Base-by-base conservation (phyloP, 2,329 filamentous ascomycete species). In the Byssochlamys sp. region DNA sequence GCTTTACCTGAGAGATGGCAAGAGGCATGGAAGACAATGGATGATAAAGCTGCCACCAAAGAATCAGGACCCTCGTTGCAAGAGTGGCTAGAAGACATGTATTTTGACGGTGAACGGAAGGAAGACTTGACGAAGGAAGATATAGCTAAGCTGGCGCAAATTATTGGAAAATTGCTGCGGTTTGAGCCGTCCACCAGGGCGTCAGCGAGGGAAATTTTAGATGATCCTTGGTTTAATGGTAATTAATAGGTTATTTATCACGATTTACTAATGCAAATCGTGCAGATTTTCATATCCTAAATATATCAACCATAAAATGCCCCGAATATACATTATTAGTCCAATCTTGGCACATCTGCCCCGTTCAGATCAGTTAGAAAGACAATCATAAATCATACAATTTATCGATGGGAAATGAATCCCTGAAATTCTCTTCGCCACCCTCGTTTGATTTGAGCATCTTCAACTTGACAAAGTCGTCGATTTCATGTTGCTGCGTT, bases 41-140 rank as follows among this genome's bases (percentile, higher is more conserved):
- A 65, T 4, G 53, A 53, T 6, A 55, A 52, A 12, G 55, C 19
- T 49, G 11, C 56, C 51, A 58, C 53, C 12, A 65, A 67, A 53
- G 61, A 27, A 19, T 12, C 63, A 0, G 62, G 56, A 4, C 60
- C 62, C 12, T 62, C 56, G 14, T 63, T 75, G 31, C 69, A 74
- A 56, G 61, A 71, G 57, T 75, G 70, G 71, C 59, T 75, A 26
- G 67, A 73, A 63, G 68, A 74, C 57, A 63, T 69, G 26, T 74
- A 75, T 55, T 75, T 73, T 63, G 66, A 72, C 56, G 61, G 64
- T 14, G 65, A 59, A 31, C 64, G 51, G n/a, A 66, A 10, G 24
- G 57, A 59, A 9, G 63, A 65, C 54, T 57, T 69, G 28, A 62
- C 61, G 54, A 55, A 53, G 52, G 65, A 65, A 25, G 67, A 69